Conservation (phyloP, 1,139 yeast genomes). For the Pichia cactophila region DNA sequence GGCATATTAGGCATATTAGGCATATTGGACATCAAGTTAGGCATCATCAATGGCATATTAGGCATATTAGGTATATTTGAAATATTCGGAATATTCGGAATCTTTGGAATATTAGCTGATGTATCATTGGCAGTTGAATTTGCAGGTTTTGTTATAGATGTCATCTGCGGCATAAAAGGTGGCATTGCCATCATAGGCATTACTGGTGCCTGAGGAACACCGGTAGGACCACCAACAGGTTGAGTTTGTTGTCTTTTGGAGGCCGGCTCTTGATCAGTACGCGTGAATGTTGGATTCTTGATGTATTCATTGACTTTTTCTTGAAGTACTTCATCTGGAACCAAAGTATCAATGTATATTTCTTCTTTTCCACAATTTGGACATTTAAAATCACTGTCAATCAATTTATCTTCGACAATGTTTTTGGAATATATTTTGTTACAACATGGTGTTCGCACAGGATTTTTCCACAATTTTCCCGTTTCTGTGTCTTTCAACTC, state of each 20-base stretch:
- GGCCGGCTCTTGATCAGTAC: constrained; percentile 7
- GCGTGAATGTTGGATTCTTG: constrained; percentile 2
- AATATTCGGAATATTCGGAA: neutral
- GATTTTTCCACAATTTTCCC: constrained; percentile 54
- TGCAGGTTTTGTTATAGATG: neutral
- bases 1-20: neutral
- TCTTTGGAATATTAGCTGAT: neutral
- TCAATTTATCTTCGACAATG: constrained; percentile 61
- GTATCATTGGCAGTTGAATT: neutral
- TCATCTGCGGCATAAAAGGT: neutral
- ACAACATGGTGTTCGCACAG: constrained; percentile 91
- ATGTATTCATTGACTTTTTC: constrained; percentile 26
- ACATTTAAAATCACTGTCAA: constrained; percentile 84
- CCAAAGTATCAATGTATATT: constrained; percentile 64
- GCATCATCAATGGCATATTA: constrained; percentile 8
- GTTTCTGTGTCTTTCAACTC: constrained; percentile 50
- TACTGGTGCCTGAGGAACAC: constrained; percentile 12
- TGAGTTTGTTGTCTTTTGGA: constrained; percentile 17
- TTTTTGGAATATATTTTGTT: constrained; percentile 47
- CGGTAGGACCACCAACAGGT: constrained; percentile 5
- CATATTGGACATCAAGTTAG: constrained; percentile 2
- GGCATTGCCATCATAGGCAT: constrained; percentile 12
- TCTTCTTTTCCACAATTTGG: constrained; percentile 79
- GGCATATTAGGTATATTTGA: neutral
- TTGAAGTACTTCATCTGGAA: constrained; percentile 52